Conservation (phyloP, 2,329 filamentous ascomycete genomes). For the Thielaviopsis punctulata region DNA sequence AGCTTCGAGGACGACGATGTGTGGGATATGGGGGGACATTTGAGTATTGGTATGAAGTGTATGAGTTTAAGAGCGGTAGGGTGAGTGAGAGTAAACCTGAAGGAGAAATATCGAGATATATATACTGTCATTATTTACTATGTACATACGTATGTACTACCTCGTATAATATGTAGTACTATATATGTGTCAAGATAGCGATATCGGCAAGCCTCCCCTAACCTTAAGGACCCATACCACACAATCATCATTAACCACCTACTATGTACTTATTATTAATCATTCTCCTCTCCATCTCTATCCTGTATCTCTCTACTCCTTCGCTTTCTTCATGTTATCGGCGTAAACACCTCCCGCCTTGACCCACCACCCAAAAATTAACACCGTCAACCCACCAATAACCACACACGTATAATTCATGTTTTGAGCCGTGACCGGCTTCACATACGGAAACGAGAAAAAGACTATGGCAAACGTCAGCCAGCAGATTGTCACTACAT, state of each 20-base stretch:
- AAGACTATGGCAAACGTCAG: slow-evolving; percentile 25
- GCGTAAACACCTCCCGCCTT: slow-evolving; percentile 23
- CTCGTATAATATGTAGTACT: no score
- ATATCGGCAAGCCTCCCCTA: no score
- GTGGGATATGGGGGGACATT: slow-evolving; percentile 15
- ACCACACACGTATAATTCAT: slow-evolving; percentile 30
- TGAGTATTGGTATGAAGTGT: no score
- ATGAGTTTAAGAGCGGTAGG: no score
- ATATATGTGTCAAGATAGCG: no score
- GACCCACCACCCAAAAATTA: slow-evolving; percentile 27
- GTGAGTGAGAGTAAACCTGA: not conserved
- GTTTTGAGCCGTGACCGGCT: slow-evolving; percentile 22
- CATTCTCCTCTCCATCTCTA: no score
- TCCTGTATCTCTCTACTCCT: slow-evolving; percentile 18
- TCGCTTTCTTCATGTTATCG: slow-evolving; percentile 21
- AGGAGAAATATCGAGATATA: not conserved
- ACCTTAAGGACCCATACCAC: no score
- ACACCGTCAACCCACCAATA: slow-evolving; percentile 22
- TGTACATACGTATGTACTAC: no score
- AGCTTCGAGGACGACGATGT: slow-evolving; percentile 7
- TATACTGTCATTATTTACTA: no score
- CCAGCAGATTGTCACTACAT: slow-evolving; percentile 22
- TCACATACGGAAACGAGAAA: slow-evolving; percentile 27
- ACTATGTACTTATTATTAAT: no score
- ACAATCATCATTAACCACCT: no score